Conservation (phyloP, 768 basidiomycete species). For the Tephrocybe sp. region DNA sequence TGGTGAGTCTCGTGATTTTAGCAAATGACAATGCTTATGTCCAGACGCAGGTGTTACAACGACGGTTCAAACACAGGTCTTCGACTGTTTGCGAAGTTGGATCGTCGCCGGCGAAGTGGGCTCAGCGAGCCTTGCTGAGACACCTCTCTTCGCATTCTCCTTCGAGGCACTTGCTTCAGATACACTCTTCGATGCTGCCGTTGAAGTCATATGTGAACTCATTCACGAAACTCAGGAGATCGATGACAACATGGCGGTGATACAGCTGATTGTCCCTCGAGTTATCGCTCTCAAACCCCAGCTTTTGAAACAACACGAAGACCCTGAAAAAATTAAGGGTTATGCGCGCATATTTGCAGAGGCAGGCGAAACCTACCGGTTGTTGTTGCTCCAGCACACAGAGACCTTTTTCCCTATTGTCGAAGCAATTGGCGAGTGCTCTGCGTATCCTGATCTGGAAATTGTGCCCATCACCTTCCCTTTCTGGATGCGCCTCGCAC, state of each 20-base stretch:
- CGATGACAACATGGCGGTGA: constrained; percentile 88
- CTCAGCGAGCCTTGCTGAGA: constrained; percentile 60
- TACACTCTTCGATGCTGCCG: constrained; percentile 89
- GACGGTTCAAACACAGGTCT: constrained; percentile 76
- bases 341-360: constrained; percentile 93
- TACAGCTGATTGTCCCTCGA: constrained; percentile 86
- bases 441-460: constrained; percentile 91
- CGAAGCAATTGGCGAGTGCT: constrained; percentile 90
- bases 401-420: constrained; percentile 95
- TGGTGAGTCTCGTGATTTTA: constrained; percentile 51
- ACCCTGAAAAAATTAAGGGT: constrained; percentile 87
- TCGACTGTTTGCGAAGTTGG: constrained; percentile 87
- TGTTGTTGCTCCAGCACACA: constrained; percentile 84
- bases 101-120: constrained; percentile 82
- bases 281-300: constrained; percentile 71
- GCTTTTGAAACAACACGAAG: constrained; percentile 62
- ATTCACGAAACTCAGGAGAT: constrained; percentile 99
- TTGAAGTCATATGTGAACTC: constrained; percentile 89
- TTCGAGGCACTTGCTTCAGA: constrained; percentile 86
- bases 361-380: constrained; percentile 94
- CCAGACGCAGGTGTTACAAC: constrained; percentile 74
- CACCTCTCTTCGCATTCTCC: constrained; percentile 77
- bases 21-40: background rate
- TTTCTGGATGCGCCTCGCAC: constrained; percentile 98
- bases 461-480: constrained; percentile 97